A percentile compares a stretch with the other conserved stretches of the same genome.
Conservation (phyloP, 805 yeast genomes). For the Maudiozyma turicensis region DNA sequence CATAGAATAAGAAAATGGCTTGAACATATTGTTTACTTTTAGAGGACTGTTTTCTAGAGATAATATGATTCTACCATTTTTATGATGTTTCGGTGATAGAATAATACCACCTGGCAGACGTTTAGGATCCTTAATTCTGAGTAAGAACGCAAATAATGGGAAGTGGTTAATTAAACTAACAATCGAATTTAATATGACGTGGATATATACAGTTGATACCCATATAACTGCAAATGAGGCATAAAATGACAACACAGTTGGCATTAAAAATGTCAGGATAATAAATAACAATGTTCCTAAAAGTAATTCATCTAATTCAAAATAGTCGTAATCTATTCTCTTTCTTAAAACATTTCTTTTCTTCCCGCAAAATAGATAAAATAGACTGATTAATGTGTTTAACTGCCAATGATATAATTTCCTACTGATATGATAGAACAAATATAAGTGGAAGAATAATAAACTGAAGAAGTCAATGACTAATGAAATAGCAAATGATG, state of each 20-base stretch:
- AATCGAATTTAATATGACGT: conserved; percentile 46
- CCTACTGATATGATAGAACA: conserved; percentile 72
- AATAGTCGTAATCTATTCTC: conserved; percentile 77
- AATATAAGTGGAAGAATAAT: conserved; percentile 58
- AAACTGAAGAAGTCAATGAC: conserved; percentile 55
- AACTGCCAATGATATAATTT: conserved; percentile 71
- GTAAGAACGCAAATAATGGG: conserved; percentile 74
- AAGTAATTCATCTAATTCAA: conserved; percentile 76
- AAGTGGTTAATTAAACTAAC: conserved; percentile 67
- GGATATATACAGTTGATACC: conserved; percentile 37
- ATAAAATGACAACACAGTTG: conserved; percentile 84
- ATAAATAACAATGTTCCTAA: conserved; percentile 86
- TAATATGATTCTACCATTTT: conserved; percentile 13
- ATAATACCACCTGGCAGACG: conserved; percentile 55
- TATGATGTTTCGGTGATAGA: conserved; percentile 2
- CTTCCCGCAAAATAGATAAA: conserved; percentile 80
- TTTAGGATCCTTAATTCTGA: conserved; percentile 71
- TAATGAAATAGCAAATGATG: conserved; percentile 59
- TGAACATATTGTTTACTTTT: conserved; percentile 35
- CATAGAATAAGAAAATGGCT: conserved; percentile 37
- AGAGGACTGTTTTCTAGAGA: conserved; percentile 38
- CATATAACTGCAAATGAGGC: conserved; percentile 56
- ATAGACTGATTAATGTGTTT: conserved; percentile 57
- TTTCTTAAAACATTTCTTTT: conserved; percentile 75
- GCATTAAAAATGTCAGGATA: conserved; percentile 64